Percentiles rank a stretch among this genome's conserved stretches.
Evolutionary conservation across 495 filamentous ascomycete species (phyloP).

Genomic region (Hypomontagnella submonticulosa): DNA sequence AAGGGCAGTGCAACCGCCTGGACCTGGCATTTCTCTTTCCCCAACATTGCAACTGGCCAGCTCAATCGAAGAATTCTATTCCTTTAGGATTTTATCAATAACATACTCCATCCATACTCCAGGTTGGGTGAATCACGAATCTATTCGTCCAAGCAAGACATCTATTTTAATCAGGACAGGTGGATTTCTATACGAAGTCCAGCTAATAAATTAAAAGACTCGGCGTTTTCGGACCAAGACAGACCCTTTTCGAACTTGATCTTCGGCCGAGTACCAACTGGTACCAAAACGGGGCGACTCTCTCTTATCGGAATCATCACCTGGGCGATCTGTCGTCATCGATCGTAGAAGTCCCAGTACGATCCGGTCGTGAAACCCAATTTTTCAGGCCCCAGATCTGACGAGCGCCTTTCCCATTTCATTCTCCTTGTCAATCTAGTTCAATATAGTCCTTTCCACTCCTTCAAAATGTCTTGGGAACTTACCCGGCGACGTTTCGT

Average conservation of each 20-base stretch:
- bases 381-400: constrained; percentile 35
- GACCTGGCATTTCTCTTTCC: constrained; percentile 11
- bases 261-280: constrained; percentile 18
- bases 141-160: not conserved
- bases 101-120: too few relatives aligned
- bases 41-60: constrained; percentile 27
- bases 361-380: constrained; percentile 36
- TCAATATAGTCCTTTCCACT: constrained; percentile 15
- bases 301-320: constrained; percentile 40
- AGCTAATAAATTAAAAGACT: not conserved
- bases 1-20: constrained; percentile 30
- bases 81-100: not conserved
- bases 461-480: constrained; percentile 63
- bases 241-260: constrained; percentile 23
- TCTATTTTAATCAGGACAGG: too few relatives aligned
- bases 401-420: constrained; percentile 26
- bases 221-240: constrained; percentile 13
- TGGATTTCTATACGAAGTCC: too few relatives aligned
- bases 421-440: constrained; percentile 5
- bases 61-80: constrained; percentile 18
- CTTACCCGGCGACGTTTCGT: constrained; percentile 70
- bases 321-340: constrained; percentile 47
- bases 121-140: not conserved
- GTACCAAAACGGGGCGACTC: constrained; percentile 25
- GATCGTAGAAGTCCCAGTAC: constrained; percentile 28